phyloP scores from a whole-genome alignment of 1,139 yeast species.

The Zygosaccharomyces pseudobailii region DNA sequence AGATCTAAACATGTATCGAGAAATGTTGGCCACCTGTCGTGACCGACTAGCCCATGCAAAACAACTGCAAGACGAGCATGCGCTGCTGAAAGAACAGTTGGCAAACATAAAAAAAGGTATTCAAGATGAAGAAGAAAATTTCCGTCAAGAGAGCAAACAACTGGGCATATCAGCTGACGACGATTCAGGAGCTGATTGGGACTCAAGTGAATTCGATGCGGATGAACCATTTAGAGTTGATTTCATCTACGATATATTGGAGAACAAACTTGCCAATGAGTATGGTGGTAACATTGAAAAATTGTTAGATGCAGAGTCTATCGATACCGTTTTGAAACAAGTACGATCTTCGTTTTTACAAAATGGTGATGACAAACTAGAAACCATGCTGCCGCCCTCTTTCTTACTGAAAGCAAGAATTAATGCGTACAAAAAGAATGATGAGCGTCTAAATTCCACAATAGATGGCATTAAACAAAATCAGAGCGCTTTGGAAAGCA shows the following conservation, averaged over 20 bases:
- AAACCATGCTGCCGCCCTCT: slow-evolving; percentile 49
- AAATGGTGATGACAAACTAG: slow-evolving; percentile 18
- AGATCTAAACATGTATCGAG: slow-evolving; percentile 25
- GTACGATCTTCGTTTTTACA: slow-evolving; percentile 17
- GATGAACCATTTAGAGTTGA: slow-evolving; percentile 78
- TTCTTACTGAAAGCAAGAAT: slow-evolving; percentile 69
- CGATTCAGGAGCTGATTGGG: slow-evolving; percentile 38
- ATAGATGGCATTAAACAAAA: slow-evolving; percentile 46
- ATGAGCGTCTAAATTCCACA: slow-evolving; percentile 48
- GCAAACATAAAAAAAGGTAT: slow-evolving; percentile 55
- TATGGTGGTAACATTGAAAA: slow-evolving; percentile 29
- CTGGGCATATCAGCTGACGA: slow-evolving; percentile 33
- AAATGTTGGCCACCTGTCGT: slow-evolving; percentile 24
- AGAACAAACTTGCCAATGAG: slow-evolving; percentile 34
- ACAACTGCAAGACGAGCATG: slow-evolving; percentile 29
- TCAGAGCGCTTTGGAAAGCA: slow-evolving; percentile 66
- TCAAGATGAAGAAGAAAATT: slow-evolving; percentile 50
- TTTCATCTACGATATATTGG: slow-evolving; percentile 50
- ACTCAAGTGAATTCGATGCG: slow-evolving; percentile 63
- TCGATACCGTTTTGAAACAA: slow-evolving; percentile 22
- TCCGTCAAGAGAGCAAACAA: slow-evolving; percentile 40
- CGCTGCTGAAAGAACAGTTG: slow-evolving; percentile 44
- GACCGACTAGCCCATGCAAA: slow-evolving; percentile 28
- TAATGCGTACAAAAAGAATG: slow-evolving; percentile 69
- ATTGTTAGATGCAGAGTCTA: slow-evolving; percentile 19